Evolutionary conservation across 176 grass and related monocot species (phyloP), one percentile per base, ranked within the genome.

Genomic region (Phoenix roebelenii): DNA sequence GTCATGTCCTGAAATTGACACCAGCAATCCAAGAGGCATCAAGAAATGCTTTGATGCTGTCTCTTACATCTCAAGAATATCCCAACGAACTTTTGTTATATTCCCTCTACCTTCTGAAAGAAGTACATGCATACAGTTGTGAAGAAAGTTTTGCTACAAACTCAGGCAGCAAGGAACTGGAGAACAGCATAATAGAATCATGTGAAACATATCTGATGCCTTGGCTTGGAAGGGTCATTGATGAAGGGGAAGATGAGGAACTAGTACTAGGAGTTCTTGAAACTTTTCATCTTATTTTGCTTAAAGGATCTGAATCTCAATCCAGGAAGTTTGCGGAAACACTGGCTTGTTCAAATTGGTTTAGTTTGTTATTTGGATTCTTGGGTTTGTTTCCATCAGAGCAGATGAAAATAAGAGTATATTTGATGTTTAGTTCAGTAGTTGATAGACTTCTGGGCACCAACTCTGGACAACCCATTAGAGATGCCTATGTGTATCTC

Each of bases 301-400:
- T 89, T 52, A 85, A 53, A 10, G 60, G 83, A 69, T 85, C 75
- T 62, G 60, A 70, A 4, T 75, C 73, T 51, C 75, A 72, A 52
- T 52, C 78, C 4, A 25, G 68, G 17, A 65, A 70, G 28, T 90
- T 96, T 77, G 80, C 92, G 70, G 76, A 86, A 52, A 58, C 73
- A 35, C 72, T 96, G 52, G 68, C 66, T 17, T 82, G 65, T 4
- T 85, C 86, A 52, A 90, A 80, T 77, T 96, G 86, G 92, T 96
- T 96, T 69, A 72, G 72, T 60, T 74, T 96, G 50, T 90, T 86
- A 49, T 96, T 90, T 80, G 86, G 83, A 63, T 82, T 84, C 63
- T 79, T 96, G 65, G 92, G 86, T 52, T 63, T 90, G 66, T 96
- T 90, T 88, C 72, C 83, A 70, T 77, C 82, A 15, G 80, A 82